phyloP scores from a whole-genome alignment of 352 stramenopile genomes.

The Pythium myriotylum region DNA sequence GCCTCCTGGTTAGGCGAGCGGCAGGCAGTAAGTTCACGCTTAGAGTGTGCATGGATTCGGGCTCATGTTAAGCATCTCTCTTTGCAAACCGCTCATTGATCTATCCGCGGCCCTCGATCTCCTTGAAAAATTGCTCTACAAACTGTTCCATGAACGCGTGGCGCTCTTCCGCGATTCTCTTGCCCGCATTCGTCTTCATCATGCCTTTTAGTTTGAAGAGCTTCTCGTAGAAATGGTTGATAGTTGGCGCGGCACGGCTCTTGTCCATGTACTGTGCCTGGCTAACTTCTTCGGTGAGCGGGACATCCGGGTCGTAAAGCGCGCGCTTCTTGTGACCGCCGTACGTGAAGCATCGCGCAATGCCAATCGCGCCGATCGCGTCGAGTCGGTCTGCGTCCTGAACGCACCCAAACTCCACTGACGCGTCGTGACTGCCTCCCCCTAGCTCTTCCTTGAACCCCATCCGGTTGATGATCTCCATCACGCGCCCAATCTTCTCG shows the following conservation, averaged over 20 bases:
- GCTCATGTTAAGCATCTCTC: background rate
- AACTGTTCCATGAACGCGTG: constrained; percentile 90
- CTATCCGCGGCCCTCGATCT: constrained; percentile 56
- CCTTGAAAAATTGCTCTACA: constrained; percentile 77
- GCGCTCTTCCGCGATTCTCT: constrained; percentile 74
- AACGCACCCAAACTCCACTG: constrained; percentile 83
- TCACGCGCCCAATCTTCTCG: constrained; percentile 66
- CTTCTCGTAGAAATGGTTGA: constrained; percentile 94
- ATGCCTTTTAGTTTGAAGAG: constrained; percentile 84
- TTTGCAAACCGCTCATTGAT: no score
- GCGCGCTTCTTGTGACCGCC: constrained; percentile 81
- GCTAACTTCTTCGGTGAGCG: constrained; percentile 56
- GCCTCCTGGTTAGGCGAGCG: constrained; percentile 83
- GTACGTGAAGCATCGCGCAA: constrained; percentile 91
- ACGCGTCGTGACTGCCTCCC: constrained; percentile 29
- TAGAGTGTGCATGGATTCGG: background rate
- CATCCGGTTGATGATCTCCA: constrained; percentile 84
- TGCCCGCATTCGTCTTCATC: constrained; percentile 87
- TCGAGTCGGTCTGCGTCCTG: constrained; percentile 91
- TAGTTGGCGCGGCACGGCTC: constrained; percentile 62
- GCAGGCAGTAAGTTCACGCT: background rate
- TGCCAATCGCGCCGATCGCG: constrained; percentile 90
- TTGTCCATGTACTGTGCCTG: constrained; percentile 85
- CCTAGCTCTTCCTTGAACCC: constrained; percentile 86
- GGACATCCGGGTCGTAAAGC: constrained; percentile 75